Percentiles rank a stretch among this genome's conserved stretches.
Evolutionary conservation across 805 yeast species (phyloP).

Genomic region (Candida multigemmis): DNA sequence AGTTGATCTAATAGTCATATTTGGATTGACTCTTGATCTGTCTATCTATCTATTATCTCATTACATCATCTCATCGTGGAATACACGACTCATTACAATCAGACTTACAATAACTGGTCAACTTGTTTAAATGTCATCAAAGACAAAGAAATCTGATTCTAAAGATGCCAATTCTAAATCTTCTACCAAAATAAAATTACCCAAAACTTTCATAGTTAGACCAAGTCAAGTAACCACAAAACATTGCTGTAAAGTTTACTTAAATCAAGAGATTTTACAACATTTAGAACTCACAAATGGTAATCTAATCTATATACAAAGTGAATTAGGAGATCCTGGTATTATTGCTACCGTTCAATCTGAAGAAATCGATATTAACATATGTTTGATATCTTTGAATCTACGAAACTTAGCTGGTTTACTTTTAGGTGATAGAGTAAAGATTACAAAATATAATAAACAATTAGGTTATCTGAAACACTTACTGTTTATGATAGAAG

Average conservation of each 20-base stretch:
- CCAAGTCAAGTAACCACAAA: conserved; percentile 21
- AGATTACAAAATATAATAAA: conserved; percentile 32
- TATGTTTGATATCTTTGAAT: conserved; percentile 15
- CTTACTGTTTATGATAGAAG: conserved; percentile 1
- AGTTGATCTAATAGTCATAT: too few species aligned
- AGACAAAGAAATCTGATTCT: too few species aligned
- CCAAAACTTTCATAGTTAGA: conserved; percentile 31
- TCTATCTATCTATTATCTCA: too few species aligned
- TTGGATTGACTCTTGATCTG: too few species aligned
- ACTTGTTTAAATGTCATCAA: conserved; percentile 20
- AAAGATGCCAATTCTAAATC: too few species aligned
- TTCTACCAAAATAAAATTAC: conserved; percentile 29
- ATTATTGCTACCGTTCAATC: conserved; percentile 32
- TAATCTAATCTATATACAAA: conserved; percentile 34
- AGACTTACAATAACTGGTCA: too few species aligned
- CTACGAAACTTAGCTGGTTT: conserved; percentile 26
- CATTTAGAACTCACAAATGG: conserved; percentile 39
- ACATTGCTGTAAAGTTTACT: conserved; percentile 22
- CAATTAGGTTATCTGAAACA: conserved; percentile 38
- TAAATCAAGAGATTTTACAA: conserved; percentile 37
- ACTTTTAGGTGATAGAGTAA: conserved; percentile 39
- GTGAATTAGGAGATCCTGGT: conserved; percentile 36
- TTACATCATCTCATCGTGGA: too few species aligned
- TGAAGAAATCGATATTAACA: conserved; percentile 22
- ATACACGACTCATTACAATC: too few species aligned